phyloP scores from a whole-genome alignment of 176 grass and related monocot species.

The Avena insularis region DNA sequence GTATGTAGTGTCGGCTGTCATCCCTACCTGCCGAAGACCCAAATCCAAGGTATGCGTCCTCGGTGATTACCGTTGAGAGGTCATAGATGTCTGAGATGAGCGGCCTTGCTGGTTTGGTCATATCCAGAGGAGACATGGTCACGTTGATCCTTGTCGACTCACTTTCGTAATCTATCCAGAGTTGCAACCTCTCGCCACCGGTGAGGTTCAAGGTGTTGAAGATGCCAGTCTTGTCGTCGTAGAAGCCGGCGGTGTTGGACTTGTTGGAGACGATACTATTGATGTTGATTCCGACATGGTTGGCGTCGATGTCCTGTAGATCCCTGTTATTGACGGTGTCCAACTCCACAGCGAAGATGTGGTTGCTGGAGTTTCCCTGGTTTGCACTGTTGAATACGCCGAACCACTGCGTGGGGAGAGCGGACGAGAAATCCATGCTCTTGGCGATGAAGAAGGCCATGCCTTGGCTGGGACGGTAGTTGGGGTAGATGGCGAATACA shows the following conservation, averaged over 20 bases:
- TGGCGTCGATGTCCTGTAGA: neutral
- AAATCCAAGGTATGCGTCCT: neutral
- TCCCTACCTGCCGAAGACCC: neutral
- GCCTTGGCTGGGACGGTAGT: neutral
- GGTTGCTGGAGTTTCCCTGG: neutral
- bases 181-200: neutral
- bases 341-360: neutral
- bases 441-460: neutral
- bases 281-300: neutral
- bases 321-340: neutral
- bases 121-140: neutral
- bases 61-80: neutral
- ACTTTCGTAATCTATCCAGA: neutral
- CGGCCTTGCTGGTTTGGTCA: neutral
- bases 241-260: slow-evolving; percentile 1
- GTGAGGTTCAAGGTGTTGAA: slow-evolving; percentile 12
- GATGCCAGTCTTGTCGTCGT: neutral
- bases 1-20: neutral
- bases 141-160: neutral
- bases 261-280: neutral
- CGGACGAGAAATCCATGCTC: neutral
- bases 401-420: neutral
- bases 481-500: neutral
- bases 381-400: neutral
- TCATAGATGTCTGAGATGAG: neutral